Conservation (phyloP, 768 basidiomycete genomes). For the Pleurotus djamor region DNA sequence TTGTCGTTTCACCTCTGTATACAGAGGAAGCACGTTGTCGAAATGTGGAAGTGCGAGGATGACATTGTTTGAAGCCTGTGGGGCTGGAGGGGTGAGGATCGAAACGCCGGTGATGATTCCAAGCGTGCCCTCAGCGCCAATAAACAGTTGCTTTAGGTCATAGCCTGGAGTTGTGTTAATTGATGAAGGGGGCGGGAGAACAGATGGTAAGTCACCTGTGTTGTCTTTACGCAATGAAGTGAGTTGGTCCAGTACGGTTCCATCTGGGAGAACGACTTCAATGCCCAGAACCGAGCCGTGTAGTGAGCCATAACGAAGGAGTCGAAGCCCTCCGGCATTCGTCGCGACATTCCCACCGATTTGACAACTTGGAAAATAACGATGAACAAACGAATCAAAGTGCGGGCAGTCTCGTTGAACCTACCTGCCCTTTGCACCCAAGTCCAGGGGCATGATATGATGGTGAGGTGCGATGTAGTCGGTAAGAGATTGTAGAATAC, state of each 20-base stretch:
- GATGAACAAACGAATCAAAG: conserved; percentile 21
- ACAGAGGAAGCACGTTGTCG: conserved; percentile 84
- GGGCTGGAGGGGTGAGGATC: conserved; percentile 84
- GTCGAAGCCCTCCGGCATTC: conserved; percentile 95
- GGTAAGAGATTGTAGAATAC: conserved; percentile 85
- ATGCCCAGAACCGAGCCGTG: conserved; percentile 95
- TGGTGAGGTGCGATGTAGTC: conserved; percentile 84
- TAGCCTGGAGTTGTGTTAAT: conserved; percentile 59
- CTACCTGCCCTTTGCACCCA: conserved; percentile 94
- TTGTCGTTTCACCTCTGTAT: conserved; percentile 74
- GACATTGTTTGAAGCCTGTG: conserved; percentile 85
- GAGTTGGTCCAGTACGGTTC: conserved; percentile 85
- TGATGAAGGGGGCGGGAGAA: not conserved
- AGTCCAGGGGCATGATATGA: conserved; percentile 95
- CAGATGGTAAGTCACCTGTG: conserved; percentile 58
- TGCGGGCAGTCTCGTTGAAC: conserved; percentile 11
- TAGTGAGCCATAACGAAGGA: conserved; percentile 91
- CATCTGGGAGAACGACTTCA: conserved; percentile 94
- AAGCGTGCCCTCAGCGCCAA: conserved; percentile 95
- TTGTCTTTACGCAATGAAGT: conserved; percentile 96
- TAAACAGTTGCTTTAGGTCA: conserved; percentile 97
- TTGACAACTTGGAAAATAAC: conserved; percentile 60
- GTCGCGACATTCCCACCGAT: conserved; percentile 97
- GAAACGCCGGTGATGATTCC: conserved; percentile 95
- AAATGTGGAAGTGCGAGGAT: conserved; percentile 88